These are phyloP conservation scores for Leishmania amazonensis DNA, from an alignment of 208 protist species.

Conservation along the genomic window DNA sequence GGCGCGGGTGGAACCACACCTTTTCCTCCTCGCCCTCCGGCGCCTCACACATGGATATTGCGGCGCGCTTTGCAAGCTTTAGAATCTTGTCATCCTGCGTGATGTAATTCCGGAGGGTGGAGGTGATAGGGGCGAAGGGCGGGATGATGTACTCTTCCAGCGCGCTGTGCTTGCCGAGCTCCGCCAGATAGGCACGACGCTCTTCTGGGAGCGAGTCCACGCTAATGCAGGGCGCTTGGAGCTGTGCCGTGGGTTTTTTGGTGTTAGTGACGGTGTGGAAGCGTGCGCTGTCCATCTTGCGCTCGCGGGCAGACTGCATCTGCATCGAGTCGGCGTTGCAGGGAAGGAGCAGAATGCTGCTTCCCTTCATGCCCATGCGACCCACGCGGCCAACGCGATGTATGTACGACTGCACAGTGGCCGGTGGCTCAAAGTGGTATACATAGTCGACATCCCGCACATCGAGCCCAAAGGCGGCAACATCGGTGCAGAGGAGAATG, in stretches of 20 bases:
- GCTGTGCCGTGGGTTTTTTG: constrained; percentile 54
- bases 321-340: constrained; percentile 33
- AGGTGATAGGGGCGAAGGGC: constrained; percentile 77
- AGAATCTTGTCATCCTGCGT: constrained; percentile 53
- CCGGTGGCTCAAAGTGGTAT: constrained; percentile 90
- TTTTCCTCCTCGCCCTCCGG: constrained; percentile 14
- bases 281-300: constrained; percentile 65
- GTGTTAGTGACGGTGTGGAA: constrained; percentile 86
- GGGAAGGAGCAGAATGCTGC: constrained; percentile 82
- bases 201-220: constrained; percentile 40
- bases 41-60: constrained; percentile 69
- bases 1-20: constrained; percentile 72
- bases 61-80: constrained; percentile 62
- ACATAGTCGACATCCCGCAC: constrained; percentile 94
- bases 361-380: constrained; percentile 89
- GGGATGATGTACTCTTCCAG: constrained; percentile 71
- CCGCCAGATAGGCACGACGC: constrained; percentile 51
- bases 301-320: constrained; percentile 45
- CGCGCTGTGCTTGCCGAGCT: constrained; percentile 46
- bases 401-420: constrained; percentile 80
- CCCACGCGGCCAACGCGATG: constrained; percentile 91
- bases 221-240: constrained; percentile 45
- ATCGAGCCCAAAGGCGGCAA: constrained; percentile 89
- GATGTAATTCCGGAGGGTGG: constrained; percentile 80
- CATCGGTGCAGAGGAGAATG: constrained; percentile 90